Percentiles rank a stretch among this genome's conserved stretches.
Conservation (phyloP, 345 rosid species). For the Aethionema arabicum region DNA sequence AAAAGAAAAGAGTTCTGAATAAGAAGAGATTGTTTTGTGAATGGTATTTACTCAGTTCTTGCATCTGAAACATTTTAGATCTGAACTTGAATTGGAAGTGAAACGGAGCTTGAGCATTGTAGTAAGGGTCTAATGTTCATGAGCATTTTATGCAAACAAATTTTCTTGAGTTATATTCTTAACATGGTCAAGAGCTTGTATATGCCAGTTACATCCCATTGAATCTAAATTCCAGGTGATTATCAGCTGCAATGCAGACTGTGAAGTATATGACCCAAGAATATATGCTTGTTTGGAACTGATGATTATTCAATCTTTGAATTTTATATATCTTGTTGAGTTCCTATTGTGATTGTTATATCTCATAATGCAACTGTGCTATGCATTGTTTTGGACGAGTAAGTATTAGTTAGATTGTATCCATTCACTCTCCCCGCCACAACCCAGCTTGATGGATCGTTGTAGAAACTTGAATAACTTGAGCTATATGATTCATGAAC, state of each 20-base stretch:
- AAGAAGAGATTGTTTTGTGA: background rate
- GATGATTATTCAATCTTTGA: background rate
- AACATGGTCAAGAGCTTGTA: background rate
- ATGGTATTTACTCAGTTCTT: slow-evolving; percentile 7
- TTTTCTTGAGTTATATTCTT: background rate
- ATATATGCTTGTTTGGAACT: background rate
- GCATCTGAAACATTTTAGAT: slow-evolving; percentile 8
- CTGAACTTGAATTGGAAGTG: background rate
- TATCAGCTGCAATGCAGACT: background rate
- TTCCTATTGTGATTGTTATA: background rate
- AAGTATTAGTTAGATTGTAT: slow-evolving; percentile 7
- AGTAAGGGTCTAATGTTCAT: background rate
- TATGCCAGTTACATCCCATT: background rate
- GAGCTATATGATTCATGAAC: background rate
- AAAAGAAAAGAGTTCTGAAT: background rate
- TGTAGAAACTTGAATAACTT: background rate
- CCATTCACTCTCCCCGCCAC: background rate
- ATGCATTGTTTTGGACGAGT: background rate
- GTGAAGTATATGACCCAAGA: background rate
- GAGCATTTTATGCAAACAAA: background rate
- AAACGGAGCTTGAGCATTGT: slow-evolving; percentile 8
- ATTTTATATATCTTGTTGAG: slow-evolving; percentile 2
- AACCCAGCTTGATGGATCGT: background rate
- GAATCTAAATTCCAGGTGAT: background rate
- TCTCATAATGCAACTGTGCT: background rate